These are phyloP conservation scores for Calendula officinalis DNA, from an alignment of 129 eudicot species.

Conservation along the genomic window DNA sequence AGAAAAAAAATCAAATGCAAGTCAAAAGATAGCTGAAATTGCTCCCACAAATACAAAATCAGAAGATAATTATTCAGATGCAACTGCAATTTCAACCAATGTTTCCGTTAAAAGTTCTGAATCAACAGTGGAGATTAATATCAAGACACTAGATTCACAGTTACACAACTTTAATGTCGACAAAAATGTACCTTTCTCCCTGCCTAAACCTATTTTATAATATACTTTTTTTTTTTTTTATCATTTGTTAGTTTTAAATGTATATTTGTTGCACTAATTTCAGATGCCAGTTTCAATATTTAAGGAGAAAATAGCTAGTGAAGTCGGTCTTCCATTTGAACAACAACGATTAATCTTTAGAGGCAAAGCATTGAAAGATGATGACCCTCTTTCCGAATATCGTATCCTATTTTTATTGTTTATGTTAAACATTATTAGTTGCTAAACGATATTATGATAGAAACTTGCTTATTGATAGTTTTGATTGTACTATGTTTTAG, in stretches of 20 bases:
- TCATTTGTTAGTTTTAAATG: conserved; percentile 1
- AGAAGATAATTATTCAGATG: conserved; percentile 17
- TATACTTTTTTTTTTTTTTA: not conserved
- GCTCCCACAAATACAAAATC: conserved; percentile 3
- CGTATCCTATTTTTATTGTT: conserved; percentile 60
- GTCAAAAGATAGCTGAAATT: conserved; percentile 4
- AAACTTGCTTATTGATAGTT: not conserved
- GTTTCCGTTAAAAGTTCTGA: not conserved
- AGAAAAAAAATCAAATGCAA: conserved; percentile 14
- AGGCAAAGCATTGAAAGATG: conserved; percentile 94
- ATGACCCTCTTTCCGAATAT: conserved; percentile 77
- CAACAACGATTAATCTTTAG: conserved; percentile 86
- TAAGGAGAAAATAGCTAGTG: conserved; percentile 73
- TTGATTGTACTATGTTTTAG: not conserved
- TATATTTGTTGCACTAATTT: conserved; percentile 16
- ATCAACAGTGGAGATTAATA: conserved; percentile 63
- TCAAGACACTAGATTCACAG: conserved; percentile 89
- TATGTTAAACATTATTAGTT: not conserved
- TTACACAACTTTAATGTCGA: conserved; percentile 60
- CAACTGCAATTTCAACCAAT: conserved; percentile 9
- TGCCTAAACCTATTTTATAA: not conserved
- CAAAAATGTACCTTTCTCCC: conserved; percentile 46
- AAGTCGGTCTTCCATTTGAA: conserved; percentile 71
- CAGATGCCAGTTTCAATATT: conserved; percentile 71
- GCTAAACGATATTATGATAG: too few relatives aligned